Conservation (phyloP, 2,329 filamentous ascomycete species). For the Colletotrichum sojae region DNA sequence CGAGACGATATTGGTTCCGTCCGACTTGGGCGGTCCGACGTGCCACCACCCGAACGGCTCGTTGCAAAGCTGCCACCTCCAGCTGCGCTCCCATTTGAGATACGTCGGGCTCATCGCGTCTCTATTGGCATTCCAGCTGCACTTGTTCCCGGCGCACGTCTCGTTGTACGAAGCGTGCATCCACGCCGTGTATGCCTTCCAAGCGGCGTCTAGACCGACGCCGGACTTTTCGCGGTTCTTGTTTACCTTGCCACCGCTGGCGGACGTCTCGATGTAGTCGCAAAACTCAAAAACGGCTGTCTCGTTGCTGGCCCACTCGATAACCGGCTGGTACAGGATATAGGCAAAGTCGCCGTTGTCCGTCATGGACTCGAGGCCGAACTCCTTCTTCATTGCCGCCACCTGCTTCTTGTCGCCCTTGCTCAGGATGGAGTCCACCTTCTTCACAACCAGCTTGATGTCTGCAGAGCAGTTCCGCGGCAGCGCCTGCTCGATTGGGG, state of each 20-base stretch:
- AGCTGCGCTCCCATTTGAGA: slow-evolving; percentile 9
- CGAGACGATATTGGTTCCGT: slow-evolving; percentile 35
- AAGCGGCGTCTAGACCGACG: slow-evolving; percentile 17
- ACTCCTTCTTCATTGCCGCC: slow-evolving; percentile 31
- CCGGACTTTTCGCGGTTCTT: slow-evolving; percentile 1
- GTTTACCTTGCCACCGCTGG: slow-evolving; percentile 11
- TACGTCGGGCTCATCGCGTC: not conserved
- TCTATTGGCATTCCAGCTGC: slow-evolving; percentile 5
- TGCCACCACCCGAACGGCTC: slow-evolving; percentile 38
- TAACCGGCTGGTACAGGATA: slow-evolving; percentile 22
- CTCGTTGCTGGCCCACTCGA: slow-evolving; percentile 12
- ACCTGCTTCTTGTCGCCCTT: slow-evolving; percentile 17
- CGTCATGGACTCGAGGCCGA: slow-evolving; percentile 19
- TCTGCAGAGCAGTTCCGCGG: slow-evolving; percentile 59
- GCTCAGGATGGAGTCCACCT: slow-evolving; percentile 58
- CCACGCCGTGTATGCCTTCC: slow-evolving; percentile 7
- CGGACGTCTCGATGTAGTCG: slow-evolving; percentile 20
- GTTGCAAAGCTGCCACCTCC: slow-evolving; percentile 38
- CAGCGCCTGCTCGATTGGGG: slow-evolving; percentile 56
- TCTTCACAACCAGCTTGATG: slow-evolving; percentile 59
- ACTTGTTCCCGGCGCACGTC: slow-evolving; percentile 2
- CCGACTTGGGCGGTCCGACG: slow-evolving; percentile 22
- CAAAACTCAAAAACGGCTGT: slow-evolving; percentile 18
- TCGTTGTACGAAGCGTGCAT: slow-evolving; percentile 1
- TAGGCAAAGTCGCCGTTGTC: slow-evolving; percentile 29